Percentiles rank a stretch among this genome's conserved stretches.
phyloP scores from a whole-genome alignment of 1,284 basidiomycete species.

The Porodaedalea pini region DNA sequence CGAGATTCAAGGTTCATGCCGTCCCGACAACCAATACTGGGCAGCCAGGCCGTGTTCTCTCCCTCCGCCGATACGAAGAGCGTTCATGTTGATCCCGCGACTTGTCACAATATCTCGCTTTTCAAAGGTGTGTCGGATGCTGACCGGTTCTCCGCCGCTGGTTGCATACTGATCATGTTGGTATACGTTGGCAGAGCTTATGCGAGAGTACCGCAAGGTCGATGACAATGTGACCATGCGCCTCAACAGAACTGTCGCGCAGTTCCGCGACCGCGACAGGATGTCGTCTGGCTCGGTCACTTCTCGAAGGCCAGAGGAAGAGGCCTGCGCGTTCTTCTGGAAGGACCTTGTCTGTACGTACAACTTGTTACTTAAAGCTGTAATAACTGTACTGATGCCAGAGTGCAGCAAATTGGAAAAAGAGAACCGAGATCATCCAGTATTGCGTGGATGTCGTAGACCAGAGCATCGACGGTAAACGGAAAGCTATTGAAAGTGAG shows the following conservation, averaged over 20 bases:
- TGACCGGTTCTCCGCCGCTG: background rate
- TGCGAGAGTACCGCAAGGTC: conserved; percentile 80
- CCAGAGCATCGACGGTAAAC: conserved; percentile 59
- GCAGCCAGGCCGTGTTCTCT: conserved; percentile 65
- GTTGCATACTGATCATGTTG: background rate
- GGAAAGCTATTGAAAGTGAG: conserved; percentile 40
- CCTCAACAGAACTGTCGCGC: conserved; percentile 77
- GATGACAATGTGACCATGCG: conserved; percentile 84
- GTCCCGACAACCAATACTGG: conserved; percentile 51
- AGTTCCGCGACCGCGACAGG: conserved; percentile 72
- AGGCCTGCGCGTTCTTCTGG: conserved; percentile 80
- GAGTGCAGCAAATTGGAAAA: conserved; percentile 74
- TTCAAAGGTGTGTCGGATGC: conserved; percentile 67
- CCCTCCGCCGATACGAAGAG: conserved; percentile 52
- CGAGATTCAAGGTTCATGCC: conserved; percentile 36
- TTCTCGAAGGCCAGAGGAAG: conserved; percentile 55
- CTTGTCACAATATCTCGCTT: conserved; percentile 74
- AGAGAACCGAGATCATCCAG: conserved; percentile 71
- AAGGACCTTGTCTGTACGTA: conserved; percentile 74
- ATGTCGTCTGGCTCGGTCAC: conserved; percentile 33
- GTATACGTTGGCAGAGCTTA: conserved; percentile 54
- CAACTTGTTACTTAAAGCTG: conserved; percentile 4
- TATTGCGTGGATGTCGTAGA: conserved; percentile 78
- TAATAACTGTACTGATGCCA: background rate
- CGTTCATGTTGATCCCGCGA: conserved; percentile 62